Evolutionary conservation across 2,329 filamentous ascomycete species (phyloP), one percentile per base, ranked within the genome.

Genomic region (Colletotrichum liriopes): DNA sequence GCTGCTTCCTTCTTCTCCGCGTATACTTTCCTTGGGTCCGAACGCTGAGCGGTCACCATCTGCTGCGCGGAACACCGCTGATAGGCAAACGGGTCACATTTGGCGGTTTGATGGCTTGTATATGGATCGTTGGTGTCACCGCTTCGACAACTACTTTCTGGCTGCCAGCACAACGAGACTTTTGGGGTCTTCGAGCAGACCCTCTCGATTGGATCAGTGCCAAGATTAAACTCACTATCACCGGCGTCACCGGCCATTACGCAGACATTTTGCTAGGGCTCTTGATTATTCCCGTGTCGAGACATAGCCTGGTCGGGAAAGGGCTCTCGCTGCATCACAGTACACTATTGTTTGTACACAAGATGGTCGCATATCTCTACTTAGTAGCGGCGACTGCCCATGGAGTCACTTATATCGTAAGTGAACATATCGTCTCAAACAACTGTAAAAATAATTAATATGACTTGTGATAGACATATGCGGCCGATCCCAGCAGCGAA

Each of bases 261-360:
- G 73, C 73, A 29, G 74, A 74, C 39, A 67, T 74, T 3, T 51
- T 74, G 1, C 58, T 75, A 0, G 74, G 74, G 3, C 52, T 75
- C 0, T 51, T 73, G n/a, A 52, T 75, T 1, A 73, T 75, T 8
- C 74, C 74, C 0, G 64, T 74, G 5, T 71, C 70, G 0, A 63
- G 74, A 37, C 73, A 75, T 26, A 73, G 66, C 23, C 23, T 75
- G 16, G 52, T 75, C n/a, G 73, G 64, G 3, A 66, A 58, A 8
- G 73, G 56, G 2, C 74, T 75, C 8, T 47, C 55, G 1, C 43
- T 75, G 1, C 74, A 75, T 41, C 64, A 74, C n/a, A 74, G 67
- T 45, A 71, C 74, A 5, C 45, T 75, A 23, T 11, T 75, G 7
- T 75, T 61, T 3, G 67, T 73, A 18, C 74, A 75, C 52, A 75